Base-by-base conservation (phyloP, 2,329 filamentous ascomycete species). In the Colletotrichum plurivorum region DNA sequence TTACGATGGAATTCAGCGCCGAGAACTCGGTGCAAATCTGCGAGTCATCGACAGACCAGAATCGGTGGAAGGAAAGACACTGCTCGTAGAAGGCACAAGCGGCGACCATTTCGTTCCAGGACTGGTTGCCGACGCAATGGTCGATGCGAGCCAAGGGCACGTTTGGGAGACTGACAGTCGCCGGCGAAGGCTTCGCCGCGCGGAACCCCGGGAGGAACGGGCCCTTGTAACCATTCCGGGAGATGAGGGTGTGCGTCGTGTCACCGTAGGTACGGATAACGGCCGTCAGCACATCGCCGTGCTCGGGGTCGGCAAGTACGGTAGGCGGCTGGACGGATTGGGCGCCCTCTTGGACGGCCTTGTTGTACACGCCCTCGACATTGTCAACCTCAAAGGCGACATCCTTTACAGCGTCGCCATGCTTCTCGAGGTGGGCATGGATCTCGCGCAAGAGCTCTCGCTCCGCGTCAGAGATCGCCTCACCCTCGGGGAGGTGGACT, bases 91-190 rank as follows among this genome's bases (percentile, higher is more conserved):
- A 90, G 65, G 82, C 85, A 77, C 88, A 90, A 43, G 88, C 89
- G 13, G 84, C 84, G 69, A 85, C 84, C 89, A 98, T 97, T 80
- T 95, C 91, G 80, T 94, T 87, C 95, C 95, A 98, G 81, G 94
- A 92, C 84, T 98, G 95, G 85, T 98, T 98, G 73, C 95, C 95
- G 74, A 98, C 95, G 81, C 95, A 98, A 86, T 98, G 95, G 83
- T 98, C 95, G 82, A 98, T 94, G 73, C 90, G 90, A 71, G 88
- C 87, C 63, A 97, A 87, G 10, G 84, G 80, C 15, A 97, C 88
- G 0, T 83, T 75, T 0, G 94, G 94, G 22, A 94, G 83, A 31
- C 79, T 53, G 12, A 83, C 73, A 20, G 76, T 80, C 27, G 79
- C 76, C 2, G 80, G 78, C 67, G 78, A 73, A 61, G 78, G 77